Evolutionary conservation across 2,329 filamentous ascomycete species (phyloP).

Genomic region (Verticillium dahliae): DNA sequence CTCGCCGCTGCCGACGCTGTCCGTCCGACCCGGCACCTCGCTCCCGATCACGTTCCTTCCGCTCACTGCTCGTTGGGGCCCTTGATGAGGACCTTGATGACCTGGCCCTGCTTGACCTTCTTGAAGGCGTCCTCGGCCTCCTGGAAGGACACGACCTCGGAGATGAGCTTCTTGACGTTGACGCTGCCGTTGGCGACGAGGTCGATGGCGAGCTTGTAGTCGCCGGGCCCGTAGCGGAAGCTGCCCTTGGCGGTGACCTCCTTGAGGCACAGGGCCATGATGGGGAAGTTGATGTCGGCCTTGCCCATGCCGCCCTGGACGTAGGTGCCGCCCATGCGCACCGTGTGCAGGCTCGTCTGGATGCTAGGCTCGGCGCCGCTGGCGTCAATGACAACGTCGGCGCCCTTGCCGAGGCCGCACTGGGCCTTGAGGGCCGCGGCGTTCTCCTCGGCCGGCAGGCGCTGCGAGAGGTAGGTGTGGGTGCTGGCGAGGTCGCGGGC

Average conservation of each 20-base stretch:
- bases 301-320: conserved; percentile 90
- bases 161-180: conserved; percentile 77
- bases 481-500: conserved; percentile 67
- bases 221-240: conserved; percentile 83
- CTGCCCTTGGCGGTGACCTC: conserved; percentile 82
- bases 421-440: conserved; percentile 60
- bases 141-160: conserved; percentile 68
- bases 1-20: no score
- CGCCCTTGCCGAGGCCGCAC: conserved; percentile 58
- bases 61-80: conserved; percentile 54
- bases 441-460: conserved; percentile 63
- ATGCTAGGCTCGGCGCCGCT: conserved; percentile 74
- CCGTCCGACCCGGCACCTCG: background rate
- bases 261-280: conserved; percentile 83
- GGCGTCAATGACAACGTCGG: conserved; percentile 75
- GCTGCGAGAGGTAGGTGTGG: conserved; percentile 60
- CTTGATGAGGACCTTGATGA: conserved; percentile 63
- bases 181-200: conserved; percentile 68
- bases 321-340: conserved; percentile 67
- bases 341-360: conserved; percentile 64
- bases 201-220: conserved; percentile 78
- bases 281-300: conserved; percentile 81
- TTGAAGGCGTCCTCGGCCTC: conserved; percentile 82
- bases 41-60: background rate
- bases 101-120: conserved; percentile 78